Percentiles rank a stretch among this genome's conserved stretches.
phyloP scores from a whole-genome alignment of 805 yeast genomes.

The Kregervanrija fluxuum region DNA sequence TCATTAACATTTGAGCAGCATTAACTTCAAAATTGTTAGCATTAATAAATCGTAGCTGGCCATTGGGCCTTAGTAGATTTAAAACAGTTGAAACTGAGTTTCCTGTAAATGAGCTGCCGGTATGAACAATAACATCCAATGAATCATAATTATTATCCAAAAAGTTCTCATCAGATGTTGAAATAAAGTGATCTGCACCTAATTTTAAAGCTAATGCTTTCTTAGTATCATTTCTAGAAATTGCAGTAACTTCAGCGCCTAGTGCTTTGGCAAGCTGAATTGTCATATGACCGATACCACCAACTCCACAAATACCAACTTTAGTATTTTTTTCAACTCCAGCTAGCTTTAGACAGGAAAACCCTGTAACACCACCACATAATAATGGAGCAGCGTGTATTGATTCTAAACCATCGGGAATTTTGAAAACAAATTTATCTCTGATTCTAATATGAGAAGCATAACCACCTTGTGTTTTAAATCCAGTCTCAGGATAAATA shows the following conservation, averaged over 20 bases:
- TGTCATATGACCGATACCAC: conserved; percentile 40
- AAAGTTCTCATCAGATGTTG: conserved; percentile 47
- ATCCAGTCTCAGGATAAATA: conserved; percentile 35
- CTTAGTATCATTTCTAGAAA: conserved; percentile 45
- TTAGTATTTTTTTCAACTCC: conserved; percentile 40
- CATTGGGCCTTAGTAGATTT: conserved; percentile 21
- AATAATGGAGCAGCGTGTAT: conserved; percentile 44
- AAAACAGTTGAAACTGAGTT: conserved; percentile 16
- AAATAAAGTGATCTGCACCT: conserved; percentile 47
- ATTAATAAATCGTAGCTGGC: conserved; percentile 20
- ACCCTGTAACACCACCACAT: conserved; percentile 51
- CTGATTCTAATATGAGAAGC: conserved; percentile 38
- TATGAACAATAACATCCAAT: conserved; percentile 41
- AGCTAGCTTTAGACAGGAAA: conserved; percentile 34
- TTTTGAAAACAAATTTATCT: conserved; percentile 37
- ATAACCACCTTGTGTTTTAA: conserved; percentile 41
- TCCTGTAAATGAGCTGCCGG: conserved; percentile 37
- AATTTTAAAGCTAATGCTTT: conserved; percentile 39
- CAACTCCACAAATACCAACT: conserved; percentile 41
- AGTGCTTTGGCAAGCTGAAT: conserved; percentile 46
- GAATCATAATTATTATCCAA: conserved; percentile 19
- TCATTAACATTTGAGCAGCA: not conserved
- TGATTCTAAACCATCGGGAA: conserved; percentile 37
- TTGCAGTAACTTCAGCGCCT: conserved; percentile 51
- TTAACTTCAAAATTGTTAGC: not conserved